Evolutionary conservation across 352 stramenopile genomes (phyloP), one percentile per base, ranked within the genome.

Genomic region (Nothophytophthora sp.): DNA sequence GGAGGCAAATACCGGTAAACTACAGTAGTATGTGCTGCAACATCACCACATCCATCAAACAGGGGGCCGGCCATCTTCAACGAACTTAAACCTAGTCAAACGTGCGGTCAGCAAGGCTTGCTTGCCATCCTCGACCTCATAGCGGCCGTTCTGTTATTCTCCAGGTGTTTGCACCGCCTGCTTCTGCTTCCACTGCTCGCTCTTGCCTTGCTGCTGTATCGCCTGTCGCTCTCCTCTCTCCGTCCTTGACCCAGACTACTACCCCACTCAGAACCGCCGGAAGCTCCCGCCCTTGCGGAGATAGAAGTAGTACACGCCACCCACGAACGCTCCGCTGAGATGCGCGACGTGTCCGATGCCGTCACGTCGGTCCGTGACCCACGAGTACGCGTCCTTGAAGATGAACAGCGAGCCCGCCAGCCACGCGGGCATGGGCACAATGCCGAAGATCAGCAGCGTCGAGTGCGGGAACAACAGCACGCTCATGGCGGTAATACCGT

Each of bases 261-360:
- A 3, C 25, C n/a, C n/a, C 15, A 36, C 27, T 19, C 57, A 41
- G 35, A 75, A 66, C 30, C 53, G 53, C 23, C 58, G 69, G 42
- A 62, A 46, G 9, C 37, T 53, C n/a, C 58, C 40, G 9, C 58
- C 57, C 1, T 58, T 53, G 50, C 65, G 77, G 28, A 90, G 40
- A 46, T 80, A 77, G 40, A 63, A 70, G 55, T 84, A 92, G 63
- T 91, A 92, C 23, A 57, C 54, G 4, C 60, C 75, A 5, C 81
- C 81, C 40, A 76, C 74, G 29, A 77, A 60, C 5, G 84, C 81
- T 20, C 84, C 84, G 13, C 68, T 83, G 13, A 94, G 55, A 48
- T 92, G 81, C 3, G 81, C 81, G 47, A 91, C 77, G 63, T 91
- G 81, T 38, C 79, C 81, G 39, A 90, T 86, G 43, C 71, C 73